Base-by-base conservation (phyloP, 441 rosid genomes). In the Rhodomyrtus psidioides region DNA sequence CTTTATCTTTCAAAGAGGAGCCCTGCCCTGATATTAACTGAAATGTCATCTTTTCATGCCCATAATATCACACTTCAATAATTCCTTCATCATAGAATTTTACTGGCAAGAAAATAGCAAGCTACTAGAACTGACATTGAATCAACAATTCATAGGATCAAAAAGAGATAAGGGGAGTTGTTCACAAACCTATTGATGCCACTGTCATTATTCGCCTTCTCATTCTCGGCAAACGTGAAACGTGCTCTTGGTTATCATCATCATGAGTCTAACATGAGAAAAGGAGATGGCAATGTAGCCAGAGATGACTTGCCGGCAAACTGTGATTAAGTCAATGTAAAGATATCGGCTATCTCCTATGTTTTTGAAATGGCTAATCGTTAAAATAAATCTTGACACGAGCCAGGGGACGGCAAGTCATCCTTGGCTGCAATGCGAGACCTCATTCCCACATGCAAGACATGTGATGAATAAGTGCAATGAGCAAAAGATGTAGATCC, bases 381-480 rank as follows among this genome's bases (percentile, higher is more conserved):
- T 53, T 12, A 28, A 12, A 44, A 82, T 34, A 39, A 81, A 27
- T 54, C 42, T 81, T 49, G 27, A 16, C 57, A 51, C 6, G 26
- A 81, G 83, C 13, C 26, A 16, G 23, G 42, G 9, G 65, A 89
- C 98, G 98, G 98, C 97, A 95, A 95, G 93, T 95, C 98, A 95
- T 95, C 97, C 96, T 95, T 95, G 98, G 98, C 97, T 95, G 90
- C 91, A 90, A 89, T 86, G 89, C 91, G 89, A 87, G 81, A 27
- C 91, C 93, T 90, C 92, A 84, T 91, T 86, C 91, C 88, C 94
- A 85, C 97, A 95, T 93, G 96, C 94, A 91, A 94, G 94, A 92
- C 90, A 90, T 87, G 70, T 84, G 95, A 94, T 94, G 95, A 93
- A 84, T 55, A 54, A 81, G 49, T 53, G 6, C 54, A 74, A 51